Conservation (phyloP, 495 filamentous ascomycete genomes). For the Penicillium mononematosum region DNA sequence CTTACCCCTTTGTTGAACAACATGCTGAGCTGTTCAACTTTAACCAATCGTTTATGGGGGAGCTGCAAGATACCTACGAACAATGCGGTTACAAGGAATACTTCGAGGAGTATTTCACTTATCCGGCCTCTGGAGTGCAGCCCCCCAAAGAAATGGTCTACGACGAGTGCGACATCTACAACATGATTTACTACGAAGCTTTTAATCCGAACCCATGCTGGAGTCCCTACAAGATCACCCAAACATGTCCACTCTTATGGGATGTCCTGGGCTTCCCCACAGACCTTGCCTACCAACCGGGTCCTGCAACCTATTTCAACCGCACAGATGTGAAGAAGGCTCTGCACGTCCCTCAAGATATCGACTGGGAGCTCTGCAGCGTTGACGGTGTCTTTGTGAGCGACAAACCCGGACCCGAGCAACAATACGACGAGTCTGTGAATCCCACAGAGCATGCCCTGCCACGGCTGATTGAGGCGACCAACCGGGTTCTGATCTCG, state of each 20-base stretch:
- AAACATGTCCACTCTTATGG: conserved; percentile 5
- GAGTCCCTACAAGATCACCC: conserved; percentile 4
- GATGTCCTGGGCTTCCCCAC: conserved; percentile 5
- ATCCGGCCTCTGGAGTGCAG: conserved; percentile 5
- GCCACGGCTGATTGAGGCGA: conserved; percentile 1
- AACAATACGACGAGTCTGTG: background rate
- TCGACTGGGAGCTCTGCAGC: conserved; percentile 6
- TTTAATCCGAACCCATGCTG: conserved; percentile 3
- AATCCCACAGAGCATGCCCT: conserved; percentile 6
- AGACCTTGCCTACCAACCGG: conserved; percentile 4
- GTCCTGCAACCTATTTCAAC: conserved; percentile 1
- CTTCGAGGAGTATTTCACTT: conserved; percentile 5
- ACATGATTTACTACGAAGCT: conserved; percentile 6
- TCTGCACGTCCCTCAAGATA: conserved; percentile 1
- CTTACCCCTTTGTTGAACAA: conserved; percentile 7
- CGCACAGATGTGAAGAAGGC: conserved; percentile 4
- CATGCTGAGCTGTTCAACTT: conserved; percentile 7
- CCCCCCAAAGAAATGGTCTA: conserved; percentile 1
- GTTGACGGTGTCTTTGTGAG: conserved; percentile 5
- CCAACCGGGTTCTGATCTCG: background rate
- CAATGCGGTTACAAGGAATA: conserved; percentile 6
- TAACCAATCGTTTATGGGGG: conserved; percentile 4
- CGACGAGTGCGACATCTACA: conserved; percentile 8
- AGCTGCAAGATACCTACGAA: background rate
- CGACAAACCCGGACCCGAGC: background rate